Evolutionary conservation across 2,329 filamentous ascomycete species (phyloP).

Genomic region (Canariomyces notabilis): DNA sequence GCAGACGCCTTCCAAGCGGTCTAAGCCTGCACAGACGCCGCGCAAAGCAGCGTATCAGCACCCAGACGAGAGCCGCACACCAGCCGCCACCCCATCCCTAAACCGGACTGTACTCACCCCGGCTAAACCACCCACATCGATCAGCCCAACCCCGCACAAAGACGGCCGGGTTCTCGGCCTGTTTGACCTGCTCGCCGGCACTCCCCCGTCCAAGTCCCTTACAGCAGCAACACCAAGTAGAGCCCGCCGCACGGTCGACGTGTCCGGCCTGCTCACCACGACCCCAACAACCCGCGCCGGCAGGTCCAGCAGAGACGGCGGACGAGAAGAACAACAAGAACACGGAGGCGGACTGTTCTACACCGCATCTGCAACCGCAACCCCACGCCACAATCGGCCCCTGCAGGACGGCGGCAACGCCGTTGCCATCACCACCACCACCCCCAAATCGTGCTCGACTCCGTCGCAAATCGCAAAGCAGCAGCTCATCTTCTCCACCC

Average conservation of each 20-base stretch:
- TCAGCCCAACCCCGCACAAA: slow-evolving; percentile 75
- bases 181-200: slow-evolving; percentile 62
- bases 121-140: slow-evolving; percentile 47
- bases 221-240: slow-evolving; percentile 41
- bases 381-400: too few relatives aligned
- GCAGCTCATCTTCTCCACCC: slow-evolving; percentile 3
- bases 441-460: too few relatives aligned
- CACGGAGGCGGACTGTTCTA: too few relatives aligned
- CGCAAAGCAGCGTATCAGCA: slow-evolving; percentile 21
- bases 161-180: slow-evolving; percentile 72
- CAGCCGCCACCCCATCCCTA: slow-evolving; percentile 47
- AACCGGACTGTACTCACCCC: slow-evolving; percentile 56
- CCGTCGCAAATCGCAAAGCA: too few relatives aligned
- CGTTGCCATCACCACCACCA: slow-evolving; percentile 23
- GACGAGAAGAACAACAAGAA: slow-evolving; percentile 1
- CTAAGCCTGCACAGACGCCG: slow-evolving; percentile 33
- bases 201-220: slow-evolving; percentile 36
- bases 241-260: slow-evolving; percentile 21
- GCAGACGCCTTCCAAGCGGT: slow-evolving; percentile 49
- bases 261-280: neutral
- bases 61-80: slow-evolving; percentile 14
- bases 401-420: too few relatives aligned
- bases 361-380: slow-evolving; percentile 3
- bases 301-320: too few relatives aligned
- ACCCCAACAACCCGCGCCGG: neutral